phyloP scores from a whole-genome alignment of 202 grass and related monocot species.

The Eragrostis tef region DNA sequence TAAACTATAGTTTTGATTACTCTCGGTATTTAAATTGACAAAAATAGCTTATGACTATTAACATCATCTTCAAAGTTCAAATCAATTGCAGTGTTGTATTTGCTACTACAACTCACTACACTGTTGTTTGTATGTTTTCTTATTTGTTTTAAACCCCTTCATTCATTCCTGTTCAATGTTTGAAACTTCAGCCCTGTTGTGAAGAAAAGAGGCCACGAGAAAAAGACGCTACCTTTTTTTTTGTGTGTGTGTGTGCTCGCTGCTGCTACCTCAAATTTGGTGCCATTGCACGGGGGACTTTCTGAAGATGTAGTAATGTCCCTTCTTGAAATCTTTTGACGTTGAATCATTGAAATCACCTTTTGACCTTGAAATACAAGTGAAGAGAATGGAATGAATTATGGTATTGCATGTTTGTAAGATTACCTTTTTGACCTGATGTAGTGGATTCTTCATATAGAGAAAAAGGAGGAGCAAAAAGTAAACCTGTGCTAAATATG shows the following conservation, averaged over 20 bases:
- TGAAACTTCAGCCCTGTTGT: background rate
- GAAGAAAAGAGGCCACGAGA: background rate
- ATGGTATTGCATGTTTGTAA: too few species aligned
- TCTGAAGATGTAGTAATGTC: slow-evolving; percentile 7
- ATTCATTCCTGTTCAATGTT: background rate
- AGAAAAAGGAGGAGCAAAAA: slow-evolving; percentile 3
- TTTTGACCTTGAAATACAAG: background rate
- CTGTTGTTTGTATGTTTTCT: slow-evolving; percentile 13
- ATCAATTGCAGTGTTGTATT: slow-evolving; percentile 17
- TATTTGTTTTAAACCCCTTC: background rate
- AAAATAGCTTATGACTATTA: background rate
- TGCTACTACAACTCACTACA: background rate
- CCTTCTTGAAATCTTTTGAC: background rate
- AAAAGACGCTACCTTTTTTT: background rate
- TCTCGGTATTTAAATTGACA: background rate
- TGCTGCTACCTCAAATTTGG: background rate
- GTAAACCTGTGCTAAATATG: slow-evolving; percentile 31
- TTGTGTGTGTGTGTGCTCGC: background rate
- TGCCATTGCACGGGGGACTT: background rate
- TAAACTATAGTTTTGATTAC: background rate
- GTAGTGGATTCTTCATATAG: background rate
- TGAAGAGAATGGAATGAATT: background rate
- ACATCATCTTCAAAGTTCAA: slow-evolving; percentile 10
- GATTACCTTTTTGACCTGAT: slow-evolving; percentile 11
- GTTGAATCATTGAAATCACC: background rate